phyloP scores from a whole-genome alignment of 257 asterid species.

The Galeopsis tetrahit region DNA sequence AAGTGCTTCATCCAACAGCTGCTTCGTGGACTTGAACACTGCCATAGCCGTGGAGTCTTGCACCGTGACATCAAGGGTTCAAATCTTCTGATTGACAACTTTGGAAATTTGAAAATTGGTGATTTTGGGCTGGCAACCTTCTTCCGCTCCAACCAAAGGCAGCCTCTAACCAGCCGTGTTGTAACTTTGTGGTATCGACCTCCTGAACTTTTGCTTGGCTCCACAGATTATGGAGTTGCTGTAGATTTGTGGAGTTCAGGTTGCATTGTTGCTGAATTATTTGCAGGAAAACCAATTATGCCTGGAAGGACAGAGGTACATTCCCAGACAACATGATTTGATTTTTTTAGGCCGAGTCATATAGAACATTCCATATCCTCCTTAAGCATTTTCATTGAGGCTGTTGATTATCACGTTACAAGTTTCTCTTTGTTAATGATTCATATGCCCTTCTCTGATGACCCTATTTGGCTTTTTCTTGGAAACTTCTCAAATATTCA shows the following conservation, averaged over 20 bases:
- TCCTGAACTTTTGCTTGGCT: constrained; percentile 95
- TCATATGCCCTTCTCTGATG: constrained; percentile 14
- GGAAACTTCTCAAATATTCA: constrained; percentile 37
- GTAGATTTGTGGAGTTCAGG: constrained; percentile 98
- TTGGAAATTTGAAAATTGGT: constrained; percentile 84
- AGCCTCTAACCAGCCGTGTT: constrained; percentile 90
- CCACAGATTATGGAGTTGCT: constrained; percentile 81
- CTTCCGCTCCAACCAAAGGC: constrained; percentile 64
- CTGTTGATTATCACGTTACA: constrained; percentile 1
- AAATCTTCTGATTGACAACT: constrained; percentile 78
- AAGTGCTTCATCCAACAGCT: constrained; percentile 94
- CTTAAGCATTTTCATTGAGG: background rate
- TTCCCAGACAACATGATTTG: constrained; percentile 10
- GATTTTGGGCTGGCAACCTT: constrained; percentile 95
- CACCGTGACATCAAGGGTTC: constrained; percentile 97
- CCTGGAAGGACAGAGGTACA: constrained; percentile 97
- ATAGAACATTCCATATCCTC: no score
- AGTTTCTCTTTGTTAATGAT: constrained; percentile 12
- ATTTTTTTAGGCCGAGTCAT: background rate
- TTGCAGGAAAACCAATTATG: constrained; percentile 86
- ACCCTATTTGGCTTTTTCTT: constrained; percentile 29
- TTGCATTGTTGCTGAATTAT: constrained; percentile 91
- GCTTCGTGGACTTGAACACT: constrained; percentile 85
- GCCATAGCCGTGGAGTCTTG: constrained; percentile 84
- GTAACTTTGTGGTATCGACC: constrained; percentile 98